Evolutionary conservation across 2,329 filamentous ascomycete genomes (phyloP), one percentile per base, ranked within the genome.

Genomic region (Biscogniauxia mediterranea): DNA sequence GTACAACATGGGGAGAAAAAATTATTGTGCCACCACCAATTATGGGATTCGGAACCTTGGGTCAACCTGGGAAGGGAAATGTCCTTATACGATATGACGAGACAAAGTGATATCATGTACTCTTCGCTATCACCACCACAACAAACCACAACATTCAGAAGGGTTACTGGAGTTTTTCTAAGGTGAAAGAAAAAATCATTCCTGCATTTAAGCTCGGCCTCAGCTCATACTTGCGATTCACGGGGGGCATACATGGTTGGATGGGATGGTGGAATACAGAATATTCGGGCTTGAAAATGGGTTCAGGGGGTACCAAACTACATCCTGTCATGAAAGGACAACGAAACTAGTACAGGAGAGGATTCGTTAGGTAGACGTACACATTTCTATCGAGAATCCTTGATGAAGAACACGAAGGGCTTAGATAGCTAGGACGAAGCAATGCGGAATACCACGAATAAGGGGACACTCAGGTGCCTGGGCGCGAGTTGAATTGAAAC

Each of bases 21-120:
- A 61, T 56, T 61, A 57, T 55, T 58, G 15, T 58, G 55, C 58
- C 42, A 58, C 38, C 38, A 46, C 38, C 38, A 46, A 46, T 17
- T 11, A 46, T 46, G 17, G 38, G 38, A 17, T 42, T 42, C 38
- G 15, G 38, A n/a, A 17, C 9, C 13, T 42, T 42, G 38, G 26
- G 38, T 42, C 38, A 42, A 13, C 13, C 15, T 13, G 38, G 13
- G 6, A 46, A 46, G 38, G 38, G 38, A 46, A 46, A 17, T 46
- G 38, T 46, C 17, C 32, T 46, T 46, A 46, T 46, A 46, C 38
- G 38, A 46, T 46, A n/a, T 13, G 38, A n/a, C 38, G 38, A 46
- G 15, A 46, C 38, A 46, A 46, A n/a, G 15, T 46, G 15, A 46
- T 46, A 5, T 46, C 38, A 46, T 46, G 38, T 46, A 46, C 38